Conservation (phyloP, 257 asterid genomes). For the Rubia yunnanensis region DNA sequence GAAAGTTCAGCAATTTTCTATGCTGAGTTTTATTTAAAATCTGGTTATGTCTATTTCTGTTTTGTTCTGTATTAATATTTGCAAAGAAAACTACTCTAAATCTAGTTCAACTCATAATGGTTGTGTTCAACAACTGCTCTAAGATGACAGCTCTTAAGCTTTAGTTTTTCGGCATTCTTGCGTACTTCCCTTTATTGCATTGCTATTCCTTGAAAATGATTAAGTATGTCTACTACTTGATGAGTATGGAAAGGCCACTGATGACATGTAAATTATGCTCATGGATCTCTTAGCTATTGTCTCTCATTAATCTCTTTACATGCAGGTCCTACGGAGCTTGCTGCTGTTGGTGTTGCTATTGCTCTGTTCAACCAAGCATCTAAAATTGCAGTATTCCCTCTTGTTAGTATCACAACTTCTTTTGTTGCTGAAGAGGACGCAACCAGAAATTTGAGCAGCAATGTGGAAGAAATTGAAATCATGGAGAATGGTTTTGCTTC, state of each 20-base stretch:
- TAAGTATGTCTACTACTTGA: background rate
- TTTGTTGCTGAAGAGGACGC: constrained; percentile 60
- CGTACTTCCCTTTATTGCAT: background rate
- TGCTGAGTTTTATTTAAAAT: background rate
- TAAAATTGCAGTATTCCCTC: constrained; percentile 52
- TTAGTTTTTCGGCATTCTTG: background rate
- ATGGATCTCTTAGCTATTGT: background rate
- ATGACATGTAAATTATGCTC: background rate
- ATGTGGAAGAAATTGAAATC: constrained; percentile 22
- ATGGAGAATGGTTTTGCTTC: constrained; percentile 5
- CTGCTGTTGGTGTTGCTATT: constrained; percentile 56
- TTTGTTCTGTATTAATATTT: background rate
- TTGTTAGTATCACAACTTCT: constrained; percentile 54
- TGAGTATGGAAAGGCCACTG: no score
- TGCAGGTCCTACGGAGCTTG: constrained; percentile 49
- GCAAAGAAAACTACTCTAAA: background rate
- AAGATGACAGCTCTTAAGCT: background rate
- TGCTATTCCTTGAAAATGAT: background rate
- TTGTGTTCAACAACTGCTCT: background rate
- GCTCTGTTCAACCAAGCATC: constrained; percentile 52
- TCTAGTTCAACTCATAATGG: background rate
- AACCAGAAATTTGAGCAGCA: constrained; percentile 10
- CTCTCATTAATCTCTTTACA: background rate
- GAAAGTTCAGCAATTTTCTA: background rate
- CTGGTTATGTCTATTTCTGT: background rate